These are phyloP conservation scores for Blastobotrys attinorum DNA, from an alignment of 805 yeast species.

Conservation along the genomic window DNA sequence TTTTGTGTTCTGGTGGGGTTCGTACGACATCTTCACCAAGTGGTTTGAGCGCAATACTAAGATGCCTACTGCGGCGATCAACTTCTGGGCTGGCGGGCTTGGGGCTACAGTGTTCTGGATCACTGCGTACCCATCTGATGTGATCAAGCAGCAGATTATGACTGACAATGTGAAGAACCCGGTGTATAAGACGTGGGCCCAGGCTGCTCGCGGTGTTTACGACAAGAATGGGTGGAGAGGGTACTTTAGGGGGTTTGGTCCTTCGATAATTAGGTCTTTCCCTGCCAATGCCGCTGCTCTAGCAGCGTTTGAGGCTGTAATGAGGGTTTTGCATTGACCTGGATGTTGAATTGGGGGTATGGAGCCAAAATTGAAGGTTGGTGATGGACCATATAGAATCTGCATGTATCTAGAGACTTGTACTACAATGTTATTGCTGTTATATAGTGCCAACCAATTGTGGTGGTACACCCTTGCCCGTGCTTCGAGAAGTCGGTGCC, in stretches of 20 bases:
- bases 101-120: slow-evolving; percentile 79
- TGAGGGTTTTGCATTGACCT: slow-evolving; percentile 39
- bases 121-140: slow-evolving; percentile 83
- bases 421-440: too few relatives aligned
- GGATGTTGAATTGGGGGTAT: too few relatives aligned
- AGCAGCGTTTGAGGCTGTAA: slow-evolving; percentile 81
- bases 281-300: slow-evolving; percentile 93
- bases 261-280: slow-evolving; percentile 70
- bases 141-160: slow-evolving; percentile 77
- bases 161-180: slow-evolving; percentile 71
- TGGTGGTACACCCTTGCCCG: too few relatives aligned
- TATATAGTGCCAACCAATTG: too few relatives aligned
- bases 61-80: slow-evolving; percentile 60
- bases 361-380: too few relatives aligned
- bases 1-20: slow-evolving; percentile 91
- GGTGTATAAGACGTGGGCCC: slow-evolving; percentile 59
- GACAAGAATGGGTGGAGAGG: slow-evolving; percentile 52
- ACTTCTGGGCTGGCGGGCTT: slow-evolving; percentile 89
- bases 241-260: slow-evolving; percentile 73
- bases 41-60: slow-evolving; percentile 58
- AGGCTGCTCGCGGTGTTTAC: slow-evolving; percentile 65
- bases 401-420: too few relatives aligned
- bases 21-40: slow-evolving; percentile 70
- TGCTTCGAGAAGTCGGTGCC: too few relatives aligned
- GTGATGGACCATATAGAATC: too few relatives aligned